These are phyloP conservation scores for Thuidium tamariscinum DNA, from an alignment of 225 moss, liverwort and hornwort genomes.

Conservation along the genomic window DNA sequence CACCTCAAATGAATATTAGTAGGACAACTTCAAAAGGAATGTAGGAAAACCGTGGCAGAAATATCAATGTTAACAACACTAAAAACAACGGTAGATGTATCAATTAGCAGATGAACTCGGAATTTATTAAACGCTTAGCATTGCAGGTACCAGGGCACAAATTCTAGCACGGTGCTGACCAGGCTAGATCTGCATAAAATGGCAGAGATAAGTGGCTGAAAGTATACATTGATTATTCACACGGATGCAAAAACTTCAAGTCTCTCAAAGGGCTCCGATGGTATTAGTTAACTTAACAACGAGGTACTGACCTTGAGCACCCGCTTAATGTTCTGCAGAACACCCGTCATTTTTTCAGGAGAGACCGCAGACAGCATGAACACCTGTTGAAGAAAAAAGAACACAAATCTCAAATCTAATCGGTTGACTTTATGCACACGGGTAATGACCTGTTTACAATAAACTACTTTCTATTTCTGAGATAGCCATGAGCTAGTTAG, in stretches of 20 bases:
- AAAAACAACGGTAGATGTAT: not conserved
- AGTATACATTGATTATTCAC: not conserved
- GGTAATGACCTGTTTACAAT: not conserved
- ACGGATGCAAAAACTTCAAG: not conserved
- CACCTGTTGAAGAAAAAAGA: slow-evolving; percentile 30
- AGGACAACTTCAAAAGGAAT: not conserved
- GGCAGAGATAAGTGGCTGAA: not conserved
- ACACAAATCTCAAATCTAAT: not conserved
- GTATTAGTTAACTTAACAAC: not conserved
- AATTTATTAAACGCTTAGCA: not conserved
- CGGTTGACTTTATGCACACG: not conserved
- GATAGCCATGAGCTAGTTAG: not conserved
- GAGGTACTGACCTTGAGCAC: slow-evolving; percentile 57
- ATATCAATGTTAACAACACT: not conserved
- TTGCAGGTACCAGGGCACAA: not conserved
- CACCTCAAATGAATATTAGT: not conserved
- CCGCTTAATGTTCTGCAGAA: slow-evolving; percentile 60
- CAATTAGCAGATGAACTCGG: not conserved
- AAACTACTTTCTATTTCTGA: not conserved
- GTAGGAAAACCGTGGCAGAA: not conserved
- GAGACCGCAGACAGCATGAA: slow-evolving; percentile 92
- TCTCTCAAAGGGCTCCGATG: not conserved
- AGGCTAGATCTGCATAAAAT: not conserved
- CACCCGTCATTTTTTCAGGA: slow-evolving; percentile 70
- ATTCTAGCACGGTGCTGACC: not conserved